Evolutionary conservation across 2,329 filamentous ascomycete genomes (phyloP).

Genomic region (Diaporthe australafricana): DNA sequence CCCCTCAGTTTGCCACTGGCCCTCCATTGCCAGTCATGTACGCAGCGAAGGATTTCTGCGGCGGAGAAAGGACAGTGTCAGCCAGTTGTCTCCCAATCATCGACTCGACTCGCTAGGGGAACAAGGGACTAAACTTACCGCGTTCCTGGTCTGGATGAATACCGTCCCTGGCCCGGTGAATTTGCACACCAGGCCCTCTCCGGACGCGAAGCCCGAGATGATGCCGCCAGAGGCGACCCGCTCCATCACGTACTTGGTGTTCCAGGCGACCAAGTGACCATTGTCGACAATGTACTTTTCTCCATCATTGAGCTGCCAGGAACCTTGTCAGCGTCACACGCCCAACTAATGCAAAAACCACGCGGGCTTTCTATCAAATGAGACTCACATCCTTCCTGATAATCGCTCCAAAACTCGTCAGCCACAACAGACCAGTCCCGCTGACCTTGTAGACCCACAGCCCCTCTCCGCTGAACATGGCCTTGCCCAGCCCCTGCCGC

Average conservation of each 20-base stretch:
- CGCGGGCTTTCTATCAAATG: too few relatives aligned
- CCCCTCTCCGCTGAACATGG: slow-evolving; percentile 93
- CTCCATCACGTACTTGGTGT: slow-evolving; percentile 92
- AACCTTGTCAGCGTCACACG: slow-evolving; percentile 16
- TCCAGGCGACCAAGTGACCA: slow-evolving; percentile 95
- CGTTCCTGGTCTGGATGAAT: slow-evolving; percentile 92
- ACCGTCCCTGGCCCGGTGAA: slow-evolving; percentile 93
- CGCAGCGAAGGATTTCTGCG: slow-evolving; percentile 37
- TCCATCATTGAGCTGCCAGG: slow-evolving; percentile 65
- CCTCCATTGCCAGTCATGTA: slow-evolving; percentile 36
- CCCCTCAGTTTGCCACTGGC: slow-evolving; percentile 8
- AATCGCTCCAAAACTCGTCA: slow-evolving; percentile 94
- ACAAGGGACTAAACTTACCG: slow-evolving; percentile 59
- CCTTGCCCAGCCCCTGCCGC: slow-evolving; percentile 86
- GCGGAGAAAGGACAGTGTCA: not conserved
- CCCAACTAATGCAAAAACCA: slow-evolving; percentile 12
- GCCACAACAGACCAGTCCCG: slow-evolving; percentile 85
- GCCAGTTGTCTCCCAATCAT: not conserved
- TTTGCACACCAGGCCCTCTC: slow-evolving; percentile 92
- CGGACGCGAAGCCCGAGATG: slow-evolving; percentile 85
- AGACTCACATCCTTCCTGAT: slow-evolving; percentile 88
- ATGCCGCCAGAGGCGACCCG: slow-evolving; percentile 91
- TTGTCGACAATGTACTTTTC: slow-evolving; percentile 96
- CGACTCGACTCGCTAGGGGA: not conserved
- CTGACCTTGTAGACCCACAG: slow-evolving; percentile 89